Base-by-base conservation (phyloP, 2,329 filamentous ascomycete species). In the Leptographium flavum region DNA sequence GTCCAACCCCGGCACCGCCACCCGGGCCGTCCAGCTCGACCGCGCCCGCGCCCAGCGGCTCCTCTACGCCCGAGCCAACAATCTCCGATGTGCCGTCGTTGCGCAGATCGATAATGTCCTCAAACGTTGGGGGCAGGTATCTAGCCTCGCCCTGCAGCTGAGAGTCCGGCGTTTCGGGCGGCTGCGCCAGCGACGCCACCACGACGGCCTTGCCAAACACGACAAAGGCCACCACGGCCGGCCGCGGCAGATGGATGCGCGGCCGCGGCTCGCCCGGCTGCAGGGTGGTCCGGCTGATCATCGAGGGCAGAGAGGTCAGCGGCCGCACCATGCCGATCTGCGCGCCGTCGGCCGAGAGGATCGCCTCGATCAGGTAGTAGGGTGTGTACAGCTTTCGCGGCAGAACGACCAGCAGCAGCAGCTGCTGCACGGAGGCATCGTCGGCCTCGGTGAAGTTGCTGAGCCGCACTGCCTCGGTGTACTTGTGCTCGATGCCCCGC, bases 81-180 rank as follows among this genome's bases (percentile, higher is more conserved):
- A 82, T 73, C 54, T 82, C 78, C 23, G 81, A 67, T 15, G 75
- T 68, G 25, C 74, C 67, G 45, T 80, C 76, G 49, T 73, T 69
- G 23, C 81, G 77, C 47, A 98, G 80, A 54, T 88, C 83, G 31
- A 98, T 71, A 2, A 84, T 79, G 59, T 98, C 92, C 59, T 96
- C 87, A 54, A 88, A 95, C 0, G 78, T 73, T 17, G 79, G 64
- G 1, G 77, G 74, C 21, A 79, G 66, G 54, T 81, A 73, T 32
- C 71, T 80, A 41, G 28, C 42, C 45, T 84, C 80, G 45, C 74
- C 66, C 50, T 83, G 73, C 4, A 93, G 69, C 57, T 94, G 87
- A 2, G 77, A 76, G 42, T 87, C 83, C 8, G 86, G 84, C 2
- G 79, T 81, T 37, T 85, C 78, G 14, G 79, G 75, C 1, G 74